Percentiles rank a stretch among this genome's conserved stretches.
Evolutionary conservation across 352 stramenopile species (phyloP).

Genomic region (Thalassiosira mediterranea): DNA sequence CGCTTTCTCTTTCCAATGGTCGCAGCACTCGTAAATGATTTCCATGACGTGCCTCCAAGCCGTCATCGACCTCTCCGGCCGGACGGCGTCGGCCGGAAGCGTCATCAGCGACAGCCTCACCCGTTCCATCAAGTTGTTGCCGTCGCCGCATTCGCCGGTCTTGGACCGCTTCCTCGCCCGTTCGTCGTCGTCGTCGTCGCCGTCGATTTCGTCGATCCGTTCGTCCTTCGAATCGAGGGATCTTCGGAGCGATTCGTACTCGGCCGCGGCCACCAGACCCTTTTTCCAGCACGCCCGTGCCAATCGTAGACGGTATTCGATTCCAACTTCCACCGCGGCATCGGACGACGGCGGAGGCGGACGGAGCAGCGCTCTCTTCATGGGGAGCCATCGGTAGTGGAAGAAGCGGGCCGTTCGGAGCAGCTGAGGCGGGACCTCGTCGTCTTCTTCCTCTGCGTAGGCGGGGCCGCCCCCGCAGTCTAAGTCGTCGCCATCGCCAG

Average conservation of each 20-base stretch:
- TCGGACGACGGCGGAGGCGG: slow-evolving; percentile 1
- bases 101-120: slow-evolving; percentile 39
- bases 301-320: slow-evolving; percentile 40
- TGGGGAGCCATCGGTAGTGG: slow-evolving; percentile 31
- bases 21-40: slow-evolving; percentile 24
- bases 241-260: slow-evolving; percentile 34
- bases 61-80: slow-evolving; percentile 3
- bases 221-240: slow-evolving; percentile 13
- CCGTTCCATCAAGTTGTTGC: slow-evolving; percentile 25
- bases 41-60: slow-evolving; percentile 43
- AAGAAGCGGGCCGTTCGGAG: slow-evolving; percentile 46
- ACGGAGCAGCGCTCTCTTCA: slow-evolving; percentile 46
- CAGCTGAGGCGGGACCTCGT: slow-evolving; percentile 44
- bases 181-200: slow-evolving; percentile 4
- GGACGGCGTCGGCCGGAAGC: slow-evolving; percentile 33
- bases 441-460: not conserved
- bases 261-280: slow-evolving; percentile 37
- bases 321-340: slow-evolving; percentile 16
- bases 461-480: too few species aligned
- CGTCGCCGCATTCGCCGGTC: not conserved
- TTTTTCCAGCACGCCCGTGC: slow-evolving; percentile 27
- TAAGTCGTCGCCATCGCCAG: slow-evolving; percentile 2
- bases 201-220: not conserved
- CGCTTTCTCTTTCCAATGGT: slow-evolving; percentile 23
- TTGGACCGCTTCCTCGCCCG: too few species aligned